Evolutionary conservation across 1,284 basidiomycete species (phyloP).

Genomic region (Tranzscheliella williamsii): DNA sequence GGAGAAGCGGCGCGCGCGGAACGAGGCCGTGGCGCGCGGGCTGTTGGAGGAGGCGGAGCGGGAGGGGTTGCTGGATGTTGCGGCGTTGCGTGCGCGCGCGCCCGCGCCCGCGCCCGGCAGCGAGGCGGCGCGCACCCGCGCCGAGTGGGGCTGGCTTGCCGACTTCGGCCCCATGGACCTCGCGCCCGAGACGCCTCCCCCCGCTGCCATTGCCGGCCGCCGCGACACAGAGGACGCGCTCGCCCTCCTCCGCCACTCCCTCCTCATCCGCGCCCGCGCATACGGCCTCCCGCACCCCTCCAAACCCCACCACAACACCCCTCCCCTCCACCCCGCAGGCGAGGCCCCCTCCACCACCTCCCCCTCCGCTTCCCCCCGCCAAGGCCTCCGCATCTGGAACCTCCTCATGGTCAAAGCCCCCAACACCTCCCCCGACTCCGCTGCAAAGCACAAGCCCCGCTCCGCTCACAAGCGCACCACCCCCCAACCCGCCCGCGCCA

Average conservation of each 20-base stretch:
- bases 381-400: slow-evolving; percentile 1
- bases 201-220: slow-evolving; percentile 45
- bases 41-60: slow-evolving; percentile 25
- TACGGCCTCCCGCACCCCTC: slow-evolving; percentile 18
- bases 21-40: slow-evolving; percentile 14
- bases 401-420: slow-evolving; percentile 1
- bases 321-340: neutral
- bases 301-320: neutral
- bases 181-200: slow-evolving; percentile 45
- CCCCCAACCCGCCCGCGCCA: too few species aligned
- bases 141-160: slow-evolving; percentile 31
- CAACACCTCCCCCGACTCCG: too few species aligned
- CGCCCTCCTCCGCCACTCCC: slow-evolving; percentile 10
- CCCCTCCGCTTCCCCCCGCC: neutral
- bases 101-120: neutral
- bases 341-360: neutral
- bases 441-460: too few species aligned
- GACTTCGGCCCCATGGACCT: slow-evolving; percentile 39
- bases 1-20: slow-evolving; percentile 30
- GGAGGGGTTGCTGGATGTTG: slow-evolving; percentile 20
- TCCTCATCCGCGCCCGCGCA: slow-evolving; percentile 23
- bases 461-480: too few species aligned
- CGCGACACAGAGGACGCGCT: slow-evolving; percentile 39
- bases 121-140: slow-evolving; percentile 6
- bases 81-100: slow-evolving; percentile 1